Evolutionary conservation across 495 filamentous ascomycete species (phyloP).

Genomic region (Aspergillus olivimuriae): DNA sequence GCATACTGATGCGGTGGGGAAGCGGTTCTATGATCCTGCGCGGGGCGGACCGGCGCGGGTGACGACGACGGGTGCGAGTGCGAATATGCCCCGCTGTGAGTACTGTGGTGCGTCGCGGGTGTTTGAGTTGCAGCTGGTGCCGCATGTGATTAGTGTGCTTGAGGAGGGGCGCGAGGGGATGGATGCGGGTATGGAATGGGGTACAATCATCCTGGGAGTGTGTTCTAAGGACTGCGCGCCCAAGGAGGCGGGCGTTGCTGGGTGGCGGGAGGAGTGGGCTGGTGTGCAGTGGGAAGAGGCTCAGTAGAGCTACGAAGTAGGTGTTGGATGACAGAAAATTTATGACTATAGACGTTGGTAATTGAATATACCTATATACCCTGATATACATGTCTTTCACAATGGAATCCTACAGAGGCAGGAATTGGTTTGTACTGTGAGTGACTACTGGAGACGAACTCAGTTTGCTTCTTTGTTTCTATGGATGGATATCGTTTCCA

Average conservation of each 20-base stretch:
- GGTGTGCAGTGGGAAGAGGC: constrained; percentile 96
- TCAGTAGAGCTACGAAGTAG: neutral
- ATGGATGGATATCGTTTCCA: constrained; percentile 5
- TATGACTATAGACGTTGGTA: neutral
- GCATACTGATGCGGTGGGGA: constrained; percentile 67
- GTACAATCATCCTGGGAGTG: constrained; percentile 85
- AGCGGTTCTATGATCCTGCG: constrained; percentile 43
- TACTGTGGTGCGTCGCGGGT: constrained; percentile 68
- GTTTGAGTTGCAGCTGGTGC: constrained; percentile 90
- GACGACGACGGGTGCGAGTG: constrained; percentile 21
- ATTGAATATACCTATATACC: too few relatives aligned
- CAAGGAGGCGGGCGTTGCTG: constrained; percentile 43
- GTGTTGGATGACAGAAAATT: constrained; percentile 2
- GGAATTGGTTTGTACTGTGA: too few relatives aligned
- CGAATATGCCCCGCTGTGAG: constrained; percentile 62
- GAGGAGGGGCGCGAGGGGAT: constrained; percentile 69
- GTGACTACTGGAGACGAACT: neutral
- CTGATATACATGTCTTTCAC: too few relatives aligned
- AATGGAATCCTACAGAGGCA: too few relatives aligned
- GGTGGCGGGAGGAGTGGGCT: constrained; percentile 89
- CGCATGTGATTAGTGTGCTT: constrained; percentile 82
- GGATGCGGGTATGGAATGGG: constrained; percentile 96
- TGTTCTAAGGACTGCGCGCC: constrained; percentile 67
- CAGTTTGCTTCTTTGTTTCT: constrained; percentile 5
- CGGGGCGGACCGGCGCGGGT: constrained; percentile 18